Conservation (phyloP, 1,284 basidiomycete species). For the Anthracocystis setariae region DNA sequence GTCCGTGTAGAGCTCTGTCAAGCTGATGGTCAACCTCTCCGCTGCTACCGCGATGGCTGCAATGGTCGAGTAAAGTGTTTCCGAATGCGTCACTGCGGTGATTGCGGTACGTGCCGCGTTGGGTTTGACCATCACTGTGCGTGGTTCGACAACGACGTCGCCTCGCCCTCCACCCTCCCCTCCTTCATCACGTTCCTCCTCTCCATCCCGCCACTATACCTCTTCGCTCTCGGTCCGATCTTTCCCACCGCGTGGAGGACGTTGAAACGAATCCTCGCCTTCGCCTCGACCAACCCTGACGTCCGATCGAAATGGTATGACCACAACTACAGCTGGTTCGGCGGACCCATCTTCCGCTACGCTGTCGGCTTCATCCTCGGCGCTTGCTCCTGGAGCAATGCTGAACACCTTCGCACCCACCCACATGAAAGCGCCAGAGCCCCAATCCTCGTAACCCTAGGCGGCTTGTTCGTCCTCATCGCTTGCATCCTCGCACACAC, state of each 20-base stretch:
- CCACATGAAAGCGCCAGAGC: conserved; percentile 13
- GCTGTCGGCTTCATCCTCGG: conserved; percentile 19
- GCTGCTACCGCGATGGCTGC: conserved; percentile 34
- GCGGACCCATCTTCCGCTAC: conserved; percentile 34
- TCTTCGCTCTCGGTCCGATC: conserved; percentile 20
- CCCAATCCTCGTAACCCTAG: conserved; percentile 10
- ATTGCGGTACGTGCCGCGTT: conserved; percentile 36
- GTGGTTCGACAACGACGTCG: conserved; percentile 50
- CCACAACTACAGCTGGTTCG: conserved; percentile 37
- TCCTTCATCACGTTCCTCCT: conserved; percentile 26
- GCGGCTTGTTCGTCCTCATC: conserved; percentile 19
- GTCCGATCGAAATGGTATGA: conserved; percentile 16
- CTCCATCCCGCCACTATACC: conserved; percentile 24
- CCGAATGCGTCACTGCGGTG: conserved; percentile 42
- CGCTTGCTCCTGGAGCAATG: background rate
- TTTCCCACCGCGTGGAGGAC: conserved; percentile 16
- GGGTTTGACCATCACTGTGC: conserved; percentile 55
- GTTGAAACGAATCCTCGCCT: background rate
- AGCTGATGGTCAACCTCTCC: conserved; percentile 20
- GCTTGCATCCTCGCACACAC: conserved; percentile 18
- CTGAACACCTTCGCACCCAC: background rate
- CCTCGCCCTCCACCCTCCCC: conserved; percentile 18
- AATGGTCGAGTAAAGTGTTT: conserved; percentile 21
- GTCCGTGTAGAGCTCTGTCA: conserved; percentile 14
- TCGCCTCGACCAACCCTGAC: conserved; percentile 4